phyloP scores from a whole-genome alignment of 1,139 yeast genomes.

The Magnusiomyces suaveolens region DNA sequence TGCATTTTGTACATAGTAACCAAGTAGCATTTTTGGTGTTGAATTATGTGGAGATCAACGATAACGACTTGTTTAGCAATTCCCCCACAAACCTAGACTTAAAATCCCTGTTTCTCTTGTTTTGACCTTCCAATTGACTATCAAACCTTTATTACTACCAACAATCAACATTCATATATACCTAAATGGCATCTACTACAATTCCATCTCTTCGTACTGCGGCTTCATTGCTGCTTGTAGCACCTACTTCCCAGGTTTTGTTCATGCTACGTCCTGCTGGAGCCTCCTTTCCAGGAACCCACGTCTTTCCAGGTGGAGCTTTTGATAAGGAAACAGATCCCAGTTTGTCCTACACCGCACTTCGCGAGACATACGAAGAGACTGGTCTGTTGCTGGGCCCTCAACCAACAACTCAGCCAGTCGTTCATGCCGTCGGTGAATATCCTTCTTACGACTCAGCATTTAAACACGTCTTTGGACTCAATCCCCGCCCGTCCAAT shows the following conservation, averaged over 20 bases:
- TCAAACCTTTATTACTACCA: too few relatives aligned
- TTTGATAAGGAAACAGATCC: constrained; percentile 24
- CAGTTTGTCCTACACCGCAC: constrained; percentile 25
- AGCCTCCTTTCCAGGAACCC: constrained; percentile 27
- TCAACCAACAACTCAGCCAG: constrained; percentile 15
- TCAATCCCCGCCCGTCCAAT: not conserved
- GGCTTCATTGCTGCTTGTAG: constrained; percentile 27
- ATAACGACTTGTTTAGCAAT: too few relatives aligned
- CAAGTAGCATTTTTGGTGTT: too few relatives aligned
- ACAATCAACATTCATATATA: too few relatives aligned
- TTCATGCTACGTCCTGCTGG: constrained; percentile 27
- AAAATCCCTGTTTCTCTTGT: too few relatives aligned
- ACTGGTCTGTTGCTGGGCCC: constrained; percentile 26
- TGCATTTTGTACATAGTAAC: too few relatives aligned
- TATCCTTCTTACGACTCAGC: constrained; percentile 17
- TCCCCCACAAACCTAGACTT: too few relatives aligned
- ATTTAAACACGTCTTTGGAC: constrained; percentile 7
- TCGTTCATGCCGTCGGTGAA: constrained; percentile 15
- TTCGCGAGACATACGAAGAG: constrained; percentile 31
- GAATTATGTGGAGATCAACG: too few relatives aligned
- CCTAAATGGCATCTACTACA: not conserved
- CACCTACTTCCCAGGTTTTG: constrained; percentile 24
- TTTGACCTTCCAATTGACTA: too few relatives aligned
- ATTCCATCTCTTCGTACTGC: constrained; percentile 11
- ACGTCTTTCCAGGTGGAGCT: constrained; percentile 32